phyloP scores from a whole-genome alignment of 495 filamentous ascomycete genomes.

The Lophiostoma macrostomum region DNA sequence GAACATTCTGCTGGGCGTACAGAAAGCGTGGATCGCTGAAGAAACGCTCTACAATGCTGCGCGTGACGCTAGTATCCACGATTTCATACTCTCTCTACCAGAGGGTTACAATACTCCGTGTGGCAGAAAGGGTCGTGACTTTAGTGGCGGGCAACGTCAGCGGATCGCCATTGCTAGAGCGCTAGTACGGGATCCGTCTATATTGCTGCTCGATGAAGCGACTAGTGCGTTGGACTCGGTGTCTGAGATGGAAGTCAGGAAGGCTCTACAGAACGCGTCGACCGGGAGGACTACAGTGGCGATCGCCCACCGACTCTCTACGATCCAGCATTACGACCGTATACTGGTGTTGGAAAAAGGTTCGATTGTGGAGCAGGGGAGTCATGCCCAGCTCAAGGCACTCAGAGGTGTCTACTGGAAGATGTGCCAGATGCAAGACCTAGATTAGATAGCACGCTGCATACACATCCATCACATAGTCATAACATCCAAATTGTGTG shows the following conservation, averaged over 20 bases:
- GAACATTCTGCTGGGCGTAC: conserved; percentile 62
- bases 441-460: conserved; percentile 25
- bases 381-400: conserved; percentile 64
- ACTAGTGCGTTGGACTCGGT: conserved; percentile 86
- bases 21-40: conserved; percentile 58
- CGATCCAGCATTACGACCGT: conserved; percentile 78
- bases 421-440: conserved; percentile 39
- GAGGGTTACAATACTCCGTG: conserved; percentile 69
- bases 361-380: conserved; percentile 66
- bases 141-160: conserved; percentile 44
- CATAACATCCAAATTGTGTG: too few relatives aligned
- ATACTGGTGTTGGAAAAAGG: conserved; percentile 80
- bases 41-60: conserved; percentile 70
- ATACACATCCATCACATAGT: too few relatives aligned
- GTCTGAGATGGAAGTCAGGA: conserved; percentile 67
- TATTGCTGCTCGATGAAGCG: conserved; percentile 83
- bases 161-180: conserved; percentile 43
- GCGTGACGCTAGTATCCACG: conserved; percentile 84
- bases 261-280: conserved; percentile 6
- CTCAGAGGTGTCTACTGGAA: conserved; percentile 18
- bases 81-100: conserved; percentile 61
- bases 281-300: conserved; percentile 64
- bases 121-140: conserved; percentile 38
- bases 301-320: conserved; percentile 81
- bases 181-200: conserved; percentile 66